A percentile compares a stretch with the other conserved stretches of the same genome.
Evolutionary conservation across 1,284 basidiomycete genomes (phyloP).

Genomic region (Termitomyces sp.): DNA sequence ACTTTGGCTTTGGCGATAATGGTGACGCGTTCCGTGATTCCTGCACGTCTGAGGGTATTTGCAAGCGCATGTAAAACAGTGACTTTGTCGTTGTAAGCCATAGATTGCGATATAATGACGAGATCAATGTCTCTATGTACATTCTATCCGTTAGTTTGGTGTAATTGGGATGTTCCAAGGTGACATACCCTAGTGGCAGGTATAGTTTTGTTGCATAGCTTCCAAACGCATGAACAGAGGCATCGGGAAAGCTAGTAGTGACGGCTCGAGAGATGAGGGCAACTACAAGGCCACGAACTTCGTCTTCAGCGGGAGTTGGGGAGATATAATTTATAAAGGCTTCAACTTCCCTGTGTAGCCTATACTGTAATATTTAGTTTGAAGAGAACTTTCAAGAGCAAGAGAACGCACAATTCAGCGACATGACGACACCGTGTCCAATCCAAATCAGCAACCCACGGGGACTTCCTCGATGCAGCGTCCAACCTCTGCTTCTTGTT

Average conservation of each 20-base stretch:
- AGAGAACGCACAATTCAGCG: slow-evolving; percentile 65
- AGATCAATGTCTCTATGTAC: slow-evolving; percentile 67
- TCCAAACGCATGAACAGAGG: slow-evolving; percentile 84
- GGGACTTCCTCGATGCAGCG: slow-evolving; percentile 59
- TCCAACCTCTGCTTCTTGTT: slow-evolving; percentile 58
- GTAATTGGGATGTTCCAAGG: neutral
- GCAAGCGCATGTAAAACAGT: slow-evolving; percentile 60
- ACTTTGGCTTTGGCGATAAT: slow-evolving; percentile 90
- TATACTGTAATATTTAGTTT: slow-evolving; percentile 11
- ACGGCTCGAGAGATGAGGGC: slow-evolving; percentile 70
- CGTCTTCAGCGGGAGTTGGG: slow-evolving; percentile 82
- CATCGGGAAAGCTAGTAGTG: slow-evolving; percentile 68
- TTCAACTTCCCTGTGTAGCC: slow-evolving; percentile 80
- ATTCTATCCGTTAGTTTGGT: slow-evolving; percentile 11
- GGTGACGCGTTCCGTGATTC: slow-evolving; percentile 64
- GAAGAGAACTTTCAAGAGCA: slow-evolving; percentile 9
- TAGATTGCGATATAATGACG: slow-evolving; percentile 61
- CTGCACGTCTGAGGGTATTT: slow-evolving; percentile 55
- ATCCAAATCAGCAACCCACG: slow-evolving; percentile 77
- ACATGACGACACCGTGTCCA: slow-evolving; percentile 78
- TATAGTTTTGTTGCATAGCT: slow-evolving; percentile 95
- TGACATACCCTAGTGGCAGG: slow-evolving; percentile 83
- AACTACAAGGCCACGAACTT: slow-evolving; percentile 76
- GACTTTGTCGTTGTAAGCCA: slow-evolving; percentile 58
- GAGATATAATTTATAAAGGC: slow-evolving; percentile 88